Evolutionary conservation across 257 asterid genomes (phyloP), one percentile per base, ranked within the genome.

Genomic region (Scutellaria minor): DNA sequence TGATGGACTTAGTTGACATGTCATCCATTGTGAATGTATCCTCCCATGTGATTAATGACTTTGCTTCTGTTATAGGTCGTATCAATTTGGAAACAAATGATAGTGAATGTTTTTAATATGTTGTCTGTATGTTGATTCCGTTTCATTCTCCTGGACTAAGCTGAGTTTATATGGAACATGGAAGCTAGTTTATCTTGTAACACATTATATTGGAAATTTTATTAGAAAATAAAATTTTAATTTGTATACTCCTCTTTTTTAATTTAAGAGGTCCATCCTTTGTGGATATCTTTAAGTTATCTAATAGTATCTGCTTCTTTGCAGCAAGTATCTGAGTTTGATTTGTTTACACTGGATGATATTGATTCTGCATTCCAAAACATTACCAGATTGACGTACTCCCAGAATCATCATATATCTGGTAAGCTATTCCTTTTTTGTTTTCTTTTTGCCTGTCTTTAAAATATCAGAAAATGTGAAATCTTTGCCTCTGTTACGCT

Each of bases 261-360:
- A 55, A 18, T 54, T 67, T 46, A 51, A 64, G 74, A 7, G 66
- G 18, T 45, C 14, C 59, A 7, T 64, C 47, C 24, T 74, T 22
- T 35, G 2, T 39, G 15, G 18, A 47, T 24, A 22, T 20, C 54
- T 56, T 61, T 54, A 10, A 53, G 22, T 53, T 71, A 73, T 77
- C 62, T 79, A 31, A 83, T 50, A 50, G 35, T 55, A 40, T 45
- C 65, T 58, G n/a, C 64, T 54, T 64, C 73, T 78, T 70, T 83
- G 87, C 95, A 95, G 99, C 97, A 92, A 95, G 89, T 88, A 56
- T 89, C 99, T 24, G 99, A 95, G 75, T 91, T 92, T 76, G 96
- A 90, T 82, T 80, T 95, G 83, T 95, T 95, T 82, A 88, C 99
- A 18, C 83, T 95, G 89, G 97, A 95, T 70, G 98, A 95, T 80